Evolutionary conservation across 306 rosid genomes (phyloP), one percentile per base, ranked within the genome.

Genomic region (Macrotyloma uniflorum): DNA sequence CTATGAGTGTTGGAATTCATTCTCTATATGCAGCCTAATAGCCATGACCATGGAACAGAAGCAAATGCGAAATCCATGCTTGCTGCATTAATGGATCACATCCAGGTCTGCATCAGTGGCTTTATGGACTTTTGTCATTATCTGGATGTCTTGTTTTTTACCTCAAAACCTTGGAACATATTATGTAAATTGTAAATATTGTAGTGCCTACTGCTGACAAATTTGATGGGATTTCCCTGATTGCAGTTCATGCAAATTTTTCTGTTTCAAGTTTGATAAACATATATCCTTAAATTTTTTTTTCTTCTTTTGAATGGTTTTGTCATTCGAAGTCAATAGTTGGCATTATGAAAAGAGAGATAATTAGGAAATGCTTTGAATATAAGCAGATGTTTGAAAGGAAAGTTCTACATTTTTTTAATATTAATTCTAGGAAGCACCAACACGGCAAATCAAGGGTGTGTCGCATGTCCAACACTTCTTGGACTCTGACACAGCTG

Each of bases 1-100:
- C 15, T 40, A 10, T 83, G 36, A 42, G 35, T 74, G 72, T 63
- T 65, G 75, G 36, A 59, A 54, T 77, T 79, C 70, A 13, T 79
- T 72, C 35, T 89, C 72, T 77, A 23, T 82, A 35, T 88, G 85
- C 88, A 95, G 98, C 98, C 98, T 74, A 95, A 95, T 77, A 93
- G 85, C 62, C 89, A 92, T 71, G 90, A 95, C 74, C 92, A 92
- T 70, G 98, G 93, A 45, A 80, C 97, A 55, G 87, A 88, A 79
- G 75, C 74, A 69, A 87, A 80, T 81, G 86, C 18, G 23, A 85
- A 86, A 70, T 75, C 38, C 75, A 92, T 88, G 97, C 92, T 95
- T 80, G 87, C 88, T 70, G 80, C 70, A 55, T 91, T 96, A 69
- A 89, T 71, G 89, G 98, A 95, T 87, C 93, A 95, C 70, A 95